phyloP scores from a whole-genome alignment of 1,284 basidiomycete genomes.

The Meira nashicola region DNA sequence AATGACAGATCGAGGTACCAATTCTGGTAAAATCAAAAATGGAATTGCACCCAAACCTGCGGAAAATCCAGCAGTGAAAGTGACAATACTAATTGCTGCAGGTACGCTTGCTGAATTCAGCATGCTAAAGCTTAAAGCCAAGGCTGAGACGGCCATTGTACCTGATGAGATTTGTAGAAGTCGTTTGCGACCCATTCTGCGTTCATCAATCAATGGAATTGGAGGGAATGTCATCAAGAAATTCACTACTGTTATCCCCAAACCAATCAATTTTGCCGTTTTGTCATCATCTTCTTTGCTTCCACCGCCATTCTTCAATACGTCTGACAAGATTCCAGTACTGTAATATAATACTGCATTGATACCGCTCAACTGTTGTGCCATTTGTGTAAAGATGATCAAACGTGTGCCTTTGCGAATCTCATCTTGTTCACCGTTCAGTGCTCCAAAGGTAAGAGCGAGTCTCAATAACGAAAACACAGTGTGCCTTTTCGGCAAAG shows the following conservation, averaged over 20 bases:
- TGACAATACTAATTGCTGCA: slow-evolving; percentile 71
- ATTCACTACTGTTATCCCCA: slow-evolving; percentile 58
- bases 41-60: slow-evolving; percentile 85
- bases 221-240: slow-evolving; percentile 73
- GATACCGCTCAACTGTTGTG: slow-evolving; percentile 47
- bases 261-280: slow-evolving; percentile 22
- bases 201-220: slow-evolving; percentile 68
- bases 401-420: slow-evolving; percentile 25
- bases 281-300: neutral
- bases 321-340: slow-evolving; percentile 39
- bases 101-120: slow-evolving; percentile 61
- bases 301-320: slow-evolving; percentile 24
- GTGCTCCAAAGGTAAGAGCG: neutral
- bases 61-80: slow-evolving; percentile 84
- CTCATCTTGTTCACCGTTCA: neutral
- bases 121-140: slow-evolving; percentile 69
- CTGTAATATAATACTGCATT: slow-evolving; percentile 49
- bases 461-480: neutral
- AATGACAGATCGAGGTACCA: slow-evolving; percentile 75
- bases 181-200: slow-evolving; percentile 56
- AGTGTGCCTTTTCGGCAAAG: neutral
- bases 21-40: slow-evolving; percentile 86
- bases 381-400: slow-evolving; percentile 41
- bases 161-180: slow-evolving; percentile 55
- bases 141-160: slow-evolving; percentile 66